Evolutionary conservation across 2,329 filamentous ascomycete species (phyloP).

Genomic region (Fusarium annulatum): DNA sequence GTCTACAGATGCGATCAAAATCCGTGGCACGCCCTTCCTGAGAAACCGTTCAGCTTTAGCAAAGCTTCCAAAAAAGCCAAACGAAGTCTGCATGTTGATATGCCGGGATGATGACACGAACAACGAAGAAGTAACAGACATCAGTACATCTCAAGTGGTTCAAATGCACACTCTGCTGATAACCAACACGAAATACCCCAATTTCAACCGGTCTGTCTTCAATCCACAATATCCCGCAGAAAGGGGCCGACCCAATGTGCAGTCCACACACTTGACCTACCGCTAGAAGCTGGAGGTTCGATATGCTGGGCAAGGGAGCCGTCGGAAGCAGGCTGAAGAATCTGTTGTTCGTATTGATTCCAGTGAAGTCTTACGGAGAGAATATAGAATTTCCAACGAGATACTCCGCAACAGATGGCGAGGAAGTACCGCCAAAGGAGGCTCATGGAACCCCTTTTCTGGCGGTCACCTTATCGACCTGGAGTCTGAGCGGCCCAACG

Average conservation of each 20-base stretch:
- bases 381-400: conserved; percentile 48
- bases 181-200: conserved; percentile 66
- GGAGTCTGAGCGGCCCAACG: conserved; percentile 20
- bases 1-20: conserved; percentile 27
- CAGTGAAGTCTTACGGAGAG: conserved; percentile 46
- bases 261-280: conserved; percentile 59
- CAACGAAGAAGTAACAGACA: conserved; percentile 52
- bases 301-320: conserved; percentile 39
- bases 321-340: conserved; percentile 50
- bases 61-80: conserved; percentile 53
- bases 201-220: conserved; percentile 46
- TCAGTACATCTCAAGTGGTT: conserved; percentile 53
- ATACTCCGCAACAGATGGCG: conserved; percentile 50
- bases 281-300: conserved; percentile 58
- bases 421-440: conserved; percentile 45
- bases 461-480: conserved; percentile 36
- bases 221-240: conserved; percentile 18
- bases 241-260: conserved; percentile 31
- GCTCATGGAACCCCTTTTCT: conserved; percentile 45
- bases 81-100: conserved; percentile 57
- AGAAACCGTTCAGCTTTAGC: conserved; percentile 51
- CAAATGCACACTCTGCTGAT: conserved; percentile 57
- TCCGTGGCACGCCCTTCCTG: conserved; percentile 55
- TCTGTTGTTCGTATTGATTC: conserved; percentile 48
- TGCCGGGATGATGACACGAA: conserved; percentile 46